A percentile compares a stretch with the other conserved stretches of the same genome.
phyloP scores from a whole-genome alignment of 495 filamentous ascomycete genomes.

The Penicillium daleae region DNA sequence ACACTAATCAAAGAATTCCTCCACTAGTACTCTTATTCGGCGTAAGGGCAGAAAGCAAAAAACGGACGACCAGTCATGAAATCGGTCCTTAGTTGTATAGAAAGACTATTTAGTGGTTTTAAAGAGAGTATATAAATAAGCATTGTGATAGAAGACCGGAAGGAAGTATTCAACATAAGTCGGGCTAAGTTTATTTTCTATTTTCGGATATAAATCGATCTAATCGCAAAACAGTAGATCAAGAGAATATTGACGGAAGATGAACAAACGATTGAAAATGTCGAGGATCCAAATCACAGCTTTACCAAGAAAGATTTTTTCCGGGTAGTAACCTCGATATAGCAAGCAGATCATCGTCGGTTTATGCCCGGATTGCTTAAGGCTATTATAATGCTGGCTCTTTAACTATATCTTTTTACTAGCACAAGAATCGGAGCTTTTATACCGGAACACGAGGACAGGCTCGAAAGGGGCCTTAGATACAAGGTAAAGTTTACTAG shows the following conservation, averaged over 20 bases:
- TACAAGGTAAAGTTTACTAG: constrained; percentile 8
- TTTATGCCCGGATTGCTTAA: constrained; percentile 28
- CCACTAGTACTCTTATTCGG: constrained; percentile 17
- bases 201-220: constrained; percentile 9
- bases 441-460: constrained; percentile 19
- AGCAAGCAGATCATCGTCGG: constrained; percentile 14
- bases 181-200: no score
- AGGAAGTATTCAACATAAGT: constrained; percentile 23
- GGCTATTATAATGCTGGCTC: constrained; percentile 22
- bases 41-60: constrained; percentile 14
- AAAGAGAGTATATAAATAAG: constrained; percentile 20
- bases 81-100: constrained; percentile 15
- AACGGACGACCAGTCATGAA: constrained; percentile 22
- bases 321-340: constrained; percentile 23
- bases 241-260: constrained; percentile 23
- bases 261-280: constrained; percentile 10
- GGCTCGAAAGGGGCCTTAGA: constrained; percentile 7
- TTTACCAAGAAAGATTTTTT: constrained; percentile 29
- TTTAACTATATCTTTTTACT: constrained; percentile 31
- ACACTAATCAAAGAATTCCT: constrained; percentile 26
- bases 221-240: constrained; percentile 22
- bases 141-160: constrained; percentile 21
- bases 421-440: constrained; percentile 29
- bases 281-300: constrained; percentile 20
- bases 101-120: constrained; percentile 26